Conservation (phyloP, 139 green algal species). For the Axilococcus clingmanii region DNA sequence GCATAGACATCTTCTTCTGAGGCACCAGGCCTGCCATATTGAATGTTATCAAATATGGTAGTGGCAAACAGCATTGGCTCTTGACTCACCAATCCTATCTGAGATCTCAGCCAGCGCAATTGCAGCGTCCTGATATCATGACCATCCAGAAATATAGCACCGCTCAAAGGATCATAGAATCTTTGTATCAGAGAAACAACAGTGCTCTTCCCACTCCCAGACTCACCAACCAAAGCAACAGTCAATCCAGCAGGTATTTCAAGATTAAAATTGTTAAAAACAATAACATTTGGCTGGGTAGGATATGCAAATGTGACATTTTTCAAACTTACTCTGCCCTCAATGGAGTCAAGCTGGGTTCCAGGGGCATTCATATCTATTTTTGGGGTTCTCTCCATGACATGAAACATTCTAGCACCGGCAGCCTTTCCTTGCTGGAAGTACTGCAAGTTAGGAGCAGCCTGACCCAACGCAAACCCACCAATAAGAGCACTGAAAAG, state of each 20-base stretch:
- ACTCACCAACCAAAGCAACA: slow-evolving; percentile 80
- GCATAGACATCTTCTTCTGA: slow-evolving; percentile 44
- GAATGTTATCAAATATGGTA: slow-evolving; percentile 73
- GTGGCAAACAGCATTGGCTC: slow-evolving; percentile 81
- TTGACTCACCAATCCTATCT: slow-evolving; percentile 63
- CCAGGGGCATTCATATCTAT: slow-evolving; percentile 28
- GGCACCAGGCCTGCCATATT: slow-evolving; percentile 38
- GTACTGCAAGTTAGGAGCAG: slow-evolving; percentile 28
- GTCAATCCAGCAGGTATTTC: slow-evolving; percentile 58
- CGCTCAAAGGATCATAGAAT: slow-evolving; percentile 77
- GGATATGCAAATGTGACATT: slow-evolving; percentile 75
- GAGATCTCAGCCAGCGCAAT: slow-evolving; percentile 60
- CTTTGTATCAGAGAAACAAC: slow-evolving; percentile 79
- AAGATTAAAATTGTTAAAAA: slow-evolving; percentile 58
- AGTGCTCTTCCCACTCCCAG: slow-evolving; percentile 83
- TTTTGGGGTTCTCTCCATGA: slow-evolving; percentile 50
- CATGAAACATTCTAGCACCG: slow-evolving; percentile 45
- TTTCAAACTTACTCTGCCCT: slow-evolving; percentile 46
- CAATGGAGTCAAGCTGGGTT: not conserved
- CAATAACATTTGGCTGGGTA: slow-evolving; percentile 41
- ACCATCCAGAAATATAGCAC: slow-evolving; percentile 65
- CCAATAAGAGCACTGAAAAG: slow-evolving; percentile 71
- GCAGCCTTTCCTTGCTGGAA: slow-evolving; percentile 33
- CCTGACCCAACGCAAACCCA: slow-evolving; percentile 47
- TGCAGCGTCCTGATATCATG: slow-evolving; percentile 57